Evolutionary conservation across 345 rosid species (phyloP), one percentile per base, ranked within the genome.

Genomic region (Schrenkiella parvula): DNA sequence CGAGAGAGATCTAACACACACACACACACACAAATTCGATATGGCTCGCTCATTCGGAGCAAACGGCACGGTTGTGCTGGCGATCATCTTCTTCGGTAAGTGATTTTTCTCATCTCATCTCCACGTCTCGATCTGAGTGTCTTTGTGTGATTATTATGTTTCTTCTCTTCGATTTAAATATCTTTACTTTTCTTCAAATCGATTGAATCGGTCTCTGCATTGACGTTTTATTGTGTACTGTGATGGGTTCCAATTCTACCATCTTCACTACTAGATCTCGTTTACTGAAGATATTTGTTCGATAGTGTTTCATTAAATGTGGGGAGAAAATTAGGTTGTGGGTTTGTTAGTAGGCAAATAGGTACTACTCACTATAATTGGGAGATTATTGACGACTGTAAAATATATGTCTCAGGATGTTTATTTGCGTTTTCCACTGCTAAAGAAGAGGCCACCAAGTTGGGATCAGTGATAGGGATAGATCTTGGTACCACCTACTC

Each of bases 391-490:
- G 35, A 55, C 61, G 46, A 13, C 48, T 37, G 55, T 12, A 38
- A 43, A 3, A 44, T 55, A 28, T 44, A 23, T 26, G 39, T 10
- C 43, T n/a, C 72, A 84, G 86, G 84, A 55, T 82, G 80, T 56
- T 28, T 84, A 28, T 82, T 80, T 78, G 82, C 84, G 29, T 72
- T 84, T 64, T 73, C 84, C 13, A 75, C 68, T 70, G 88, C 88
- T 2, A 84, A 84, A 68, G 88, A 84, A 74, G 88, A 84, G 23
- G 80, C 86, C 5, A 80, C 84, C 4, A 82, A 82, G 74, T 61
- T 84, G 23, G 88, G 88, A 73, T 74, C 88, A 6, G 86, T 82
- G 0, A 84, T 84, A 55, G 88, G 86, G 31, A 84, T 84, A 54
- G 87, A 84, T 84, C 87, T 41, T 77, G 87, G 78, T 1, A 73